Evolutionary conservation across 1,284 basidiomycete genomes (phyloP), one percentile per base, ranked within the genome.

Genomic region (Meripilus lineatus): DNA sequence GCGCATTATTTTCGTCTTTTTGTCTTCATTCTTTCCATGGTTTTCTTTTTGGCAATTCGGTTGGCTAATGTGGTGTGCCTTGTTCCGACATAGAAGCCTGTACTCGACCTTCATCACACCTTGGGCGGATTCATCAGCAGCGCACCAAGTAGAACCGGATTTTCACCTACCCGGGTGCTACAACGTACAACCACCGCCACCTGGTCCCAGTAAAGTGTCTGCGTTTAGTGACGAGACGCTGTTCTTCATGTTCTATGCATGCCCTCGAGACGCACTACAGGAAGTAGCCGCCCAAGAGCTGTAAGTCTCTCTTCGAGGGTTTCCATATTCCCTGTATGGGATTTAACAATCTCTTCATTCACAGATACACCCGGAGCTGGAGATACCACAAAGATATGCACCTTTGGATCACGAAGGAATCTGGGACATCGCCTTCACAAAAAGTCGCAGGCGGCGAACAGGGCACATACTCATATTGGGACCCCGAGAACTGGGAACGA

Each of bases 211-310:
- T 53, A 99, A 98, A 70, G 86, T 90, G 24, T 75, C 77, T 7
- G 85, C 86, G 50, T 97, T 99, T 65, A 89, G 87, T 60, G 95
- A 99, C 66, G 95, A 99, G 70, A 98, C 95, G 22, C 69, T 99
- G 30, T 98, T 99, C 70, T 97, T 93, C 77, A 95, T 97, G 81
- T 99, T 99, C 73, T 99, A 99, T 70, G 86, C 91, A 48, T 86
- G 84, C 64, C 93, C 95, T 45, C 74, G 92, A 58, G 95, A 99
- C 67, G 82, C 89, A 24, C 71, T 97, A 51, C 95, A 99, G 65
- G 93, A 98, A 67, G 81, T 94, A 38, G 95, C 95, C 11, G 93
- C 93, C 34, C 88, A 92, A 63, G 95, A 98, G 73, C 74, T 99
- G 86, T 94, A 66, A 63, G 88, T 79, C 5, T n/a, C 18, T 26